phyloP scores from a whole-genome alignment of 2,329 filamentous ascomycete genomes.

The Apiospora phragmitis region DNA sequence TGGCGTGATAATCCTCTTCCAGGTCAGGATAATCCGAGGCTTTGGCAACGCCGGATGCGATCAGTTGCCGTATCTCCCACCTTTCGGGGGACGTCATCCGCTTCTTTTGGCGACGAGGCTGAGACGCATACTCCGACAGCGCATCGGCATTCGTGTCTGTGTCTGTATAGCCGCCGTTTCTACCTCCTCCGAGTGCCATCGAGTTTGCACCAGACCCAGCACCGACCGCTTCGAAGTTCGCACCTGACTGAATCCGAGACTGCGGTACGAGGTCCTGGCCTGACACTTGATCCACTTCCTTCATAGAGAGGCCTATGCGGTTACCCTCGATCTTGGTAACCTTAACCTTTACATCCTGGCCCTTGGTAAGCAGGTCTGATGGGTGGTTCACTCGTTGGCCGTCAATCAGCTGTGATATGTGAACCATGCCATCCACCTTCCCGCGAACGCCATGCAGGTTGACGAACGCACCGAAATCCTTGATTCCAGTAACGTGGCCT shows the following conservation, averaged over 20 bases:
- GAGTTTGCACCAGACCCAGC: slow-evolving; percentile 78
- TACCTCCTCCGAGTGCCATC: slow-evolving; percentile 66
- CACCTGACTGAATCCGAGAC: slow-evolving; percentile 78
- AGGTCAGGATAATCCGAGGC: slow-evolving; percentile 93
- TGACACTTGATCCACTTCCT: slow-evolving; percentile 89
- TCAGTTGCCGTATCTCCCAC: slow-evolving; percentile 97
- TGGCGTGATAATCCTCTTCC: slow-evolving; percentile 90
- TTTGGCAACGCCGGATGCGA: slow-evolving; percentile 90
- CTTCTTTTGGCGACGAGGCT: slow-evolving; percentile 71
- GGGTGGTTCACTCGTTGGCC: slow-evolving; percentile 89
- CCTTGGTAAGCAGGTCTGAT: slow-evolving; percentile 78
- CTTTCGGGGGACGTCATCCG: slow-evolving; percentile 93
- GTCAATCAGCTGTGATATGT: slow-evolving; percentile 85
- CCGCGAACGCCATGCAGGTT: slow-evolving; percentile 85
- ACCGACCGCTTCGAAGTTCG: slow-evolving; percentile 82
- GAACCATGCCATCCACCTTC: slow-evolving; percentile 89
- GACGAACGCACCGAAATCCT: slow-evolving; percentile 95
- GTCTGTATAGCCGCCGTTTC: slow-evolving; percentile 51
- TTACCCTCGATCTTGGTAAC: slow-evolving; percentile 81
- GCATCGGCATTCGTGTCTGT: slow-evolving; percentile 56
- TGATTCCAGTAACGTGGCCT: slow-evolving; percentile 86
- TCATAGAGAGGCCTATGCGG: slow-evolving; percentile 90
- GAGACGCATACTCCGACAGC: slow-evolving; percentile 60
- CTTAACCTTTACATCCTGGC: slow-evolving; percentile 89
- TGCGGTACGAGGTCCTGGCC: slow-evolving; percentile 82